Evolutionary conservation across 257 asterid species (phyloP), one percentile per base, ranked within the genome.

Genomic region (Fraxinus cuspidata): DNA sequence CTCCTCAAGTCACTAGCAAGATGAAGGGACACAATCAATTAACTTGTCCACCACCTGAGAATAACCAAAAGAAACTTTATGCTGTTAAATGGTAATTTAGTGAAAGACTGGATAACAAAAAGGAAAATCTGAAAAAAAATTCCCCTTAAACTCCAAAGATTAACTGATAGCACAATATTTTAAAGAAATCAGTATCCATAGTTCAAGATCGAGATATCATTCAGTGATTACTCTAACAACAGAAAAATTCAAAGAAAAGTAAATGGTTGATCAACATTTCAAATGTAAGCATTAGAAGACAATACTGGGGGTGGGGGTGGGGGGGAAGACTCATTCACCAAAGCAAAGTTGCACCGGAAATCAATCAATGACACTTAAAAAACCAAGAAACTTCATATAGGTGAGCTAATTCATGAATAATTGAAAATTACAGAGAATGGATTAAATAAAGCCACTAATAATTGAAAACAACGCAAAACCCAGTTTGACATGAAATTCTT

Each of bases 31-130:
- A 72, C 19, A 73, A n/a, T 19, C 74, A 72, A 72, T 67, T 42
- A 31, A 66, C 47, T 72, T 4, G 7, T 7, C 73, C 78, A 74
- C 78, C 77, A 74, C 76, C 72, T 80, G 73, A 47, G 44, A 51
- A 74, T 66, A n/a, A 15, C 40, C 51, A 53, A 53, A 13, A 49
- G 40, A 51, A 21, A 73, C 51, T 58, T 23, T 5, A 60, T 21
- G n/a, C 79, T n/a, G 64, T n/a, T 53, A 7, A 53, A 11, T n/a
- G 27, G 8, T 27, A 53, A 53, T 53, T n/a, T 15, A 74, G 58
- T 77, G 72, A 21, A 56, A 63, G 40, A 49, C 56, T 47, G 56
- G 56, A 47, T 47, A 16, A 47, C 7, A 0, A 47, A 44, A 12
- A 71, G 70, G 70, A 69, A 25, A 32, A 70, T 34, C 47, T 35